These are phyloP conservation scores for Penicillium soppii DNA, from an alignment of 495 filamentous ascomycete species.

Conservation along the genomic window DNA sequence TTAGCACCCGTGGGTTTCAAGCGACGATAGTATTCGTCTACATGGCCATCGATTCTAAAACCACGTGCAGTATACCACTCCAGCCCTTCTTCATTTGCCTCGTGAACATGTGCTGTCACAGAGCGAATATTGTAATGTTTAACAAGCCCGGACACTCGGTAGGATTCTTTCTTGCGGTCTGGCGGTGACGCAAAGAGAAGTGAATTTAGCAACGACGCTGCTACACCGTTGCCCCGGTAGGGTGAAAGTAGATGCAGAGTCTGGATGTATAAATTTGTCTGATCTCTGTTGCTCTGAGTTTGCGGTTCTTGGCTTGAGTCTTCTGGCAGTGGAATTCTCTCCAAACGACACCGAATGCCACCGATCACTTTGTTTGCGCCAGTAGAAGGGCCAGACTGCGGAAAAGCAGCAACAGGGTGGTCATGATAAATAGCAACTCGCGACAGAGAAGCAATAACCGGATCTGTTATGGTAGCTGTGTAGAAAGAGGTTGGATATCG, in stretches of 20 bases:
- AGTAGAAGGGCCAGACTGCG: conserved; percentile 22
- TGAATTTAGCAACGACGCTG: conserved; percentile 63
- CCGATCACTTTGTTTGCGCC: conserved; percentile 66
- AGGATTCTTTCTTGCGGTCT: conserved; percentile 9
- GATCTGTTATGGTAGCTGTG: conserved; percentile 66
- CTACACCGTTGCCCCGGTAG: conserved; percentile 78
- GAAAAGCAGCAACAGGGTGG: conserved; percentile 37
- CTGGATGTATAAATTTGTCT: conserved; percentile 75
- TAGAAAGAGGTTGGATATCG: conserved; percentile 88
- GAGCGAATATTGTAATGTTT: conserved; percentile 48
- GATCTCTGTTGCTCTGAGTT: conserved; percentile 1
- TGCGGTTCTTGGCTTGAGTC: neutral
- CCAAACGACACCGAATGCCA: conserved; percentile 79
- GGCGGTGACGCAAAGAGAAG: conserved; percentile 49
- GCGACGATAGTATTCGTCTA: conserved; percentile 79
- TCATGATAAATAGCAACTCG: conserved; percentile 73
- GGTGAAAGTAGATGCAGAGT: conserved; percentile 81
- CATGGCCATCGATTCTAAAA: conserved; percentile 59
- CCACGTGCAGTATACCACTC: conserved; percentile 85
- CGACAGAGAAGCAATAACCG: conserved; percentile 66
- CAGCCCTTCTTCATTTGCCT: conserved; percentile 80
- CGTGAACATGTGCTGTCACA: conserved; percentile 92
- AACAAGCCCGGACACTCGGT: conserved; percentile 47
- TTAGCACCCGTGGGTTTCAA: conserved; percentile 78
- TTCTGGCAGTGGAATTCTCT: conserved; percentile 33